A percentile compares a stretch with the other conserved stretches of the same genome.
Evolutionary conservation across 768 basidiomycete genomes (phyloP).

Genomic region (Cystoderma amianthinum): DNA sequence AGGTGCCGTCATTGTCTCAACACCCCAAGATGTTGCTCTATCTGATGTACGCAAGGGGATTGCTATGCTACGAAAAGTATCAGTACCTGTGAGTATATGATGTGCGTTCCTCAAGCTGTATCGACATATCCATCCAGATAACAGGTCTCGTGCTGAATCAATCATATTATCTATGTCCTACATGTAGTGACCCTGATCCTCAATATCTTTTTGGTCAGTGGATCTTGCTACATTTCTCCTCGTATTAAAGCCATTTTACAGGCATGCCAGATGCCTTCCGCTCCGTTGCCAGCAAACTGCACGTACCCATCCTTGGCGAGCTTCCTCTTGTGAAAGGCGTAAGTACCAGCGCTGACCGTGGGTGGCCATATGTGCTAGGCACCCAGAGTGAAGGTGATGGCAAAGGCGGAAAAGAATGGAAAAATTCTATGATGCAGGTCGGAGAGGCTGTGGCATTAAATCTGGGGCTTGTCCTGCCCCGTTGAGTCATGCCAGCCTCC

Average conservation of each 20-base stretch:
- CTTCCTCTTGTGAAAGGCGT: constrained; percentile 75
- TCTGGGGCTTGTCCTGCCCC: too few relatives aligned
- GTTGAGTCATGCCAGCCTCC: too few relatives aligned
- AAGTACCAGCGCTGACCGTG: constrained; percentile 65
- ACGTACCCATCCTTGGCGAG: constrained; percentile 66
- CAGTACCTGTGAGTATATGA: constrained; percentile 62
- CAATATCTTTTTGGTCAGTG: constrained; percentile 22
- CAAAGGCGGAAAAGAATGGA: constrained; percentile 16
- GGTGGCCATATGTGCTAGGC: constrained; percentile 42
- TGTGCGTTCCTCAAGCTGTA: background rate
- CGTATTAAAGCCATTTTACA: too few relatives aligned
- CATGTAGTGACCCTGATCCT: constrained; percentile 49
- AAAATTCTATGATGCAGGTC: constrained; percentile 13
- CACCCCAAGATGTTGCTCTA: constrained; percentile 91
- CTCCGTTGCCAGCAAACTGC: constrained; percentile 46
- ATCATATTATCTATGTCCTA: constrained; percentile 74
- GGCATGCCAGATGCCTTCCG: constrained; percentile 66
- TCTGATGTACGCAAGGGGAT: constrained; percentile 91
- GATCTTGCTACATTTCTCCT: too few relatives aligned
- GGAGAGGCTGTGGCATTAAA: constrained; percentile 10
- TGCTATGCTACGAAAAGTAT: constrained; percentile 84
- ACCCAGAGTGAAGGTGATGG: constrained; percentile 13
- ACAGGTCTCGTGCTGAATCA: constrained; percentile 85
- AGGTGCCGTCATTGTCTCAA: constrained; percentile 94
- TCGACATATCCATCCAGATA: constrained; percentile 45